Base-by-base conservation (phyloP, 2,329 filamentous ascomycete species). In the Pestalotiopsis sp. region DNA sequence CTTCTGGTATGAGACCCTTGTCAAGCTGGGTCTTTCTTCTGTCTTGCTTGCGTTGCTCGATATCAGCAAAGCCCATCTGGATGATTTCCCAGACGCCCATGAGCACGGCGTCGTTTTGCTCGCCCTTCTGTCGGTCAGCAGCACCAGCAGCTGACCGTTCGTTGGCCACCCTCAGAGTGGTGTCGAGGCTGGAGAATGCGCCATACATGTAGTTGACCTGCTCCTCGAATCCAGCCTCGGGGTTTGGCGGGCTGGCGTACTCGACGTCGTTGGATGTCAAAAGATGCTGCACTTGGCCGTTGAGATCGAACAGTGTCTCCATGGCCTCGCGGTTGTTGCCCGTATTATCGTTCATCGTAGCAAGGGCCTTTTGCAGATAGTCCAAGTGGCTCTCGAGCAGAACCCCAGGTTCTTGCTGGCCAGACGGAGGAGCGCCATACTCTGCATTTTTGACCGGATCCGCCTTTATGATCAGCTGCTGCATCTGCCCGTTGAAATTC, bases 201-300 rank as follows among this genome's bases (percentile, higher is more conserved):
- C 88, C 83, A 71, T 92, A 87, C 71, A 94, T 84, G 73, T 93
- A 93, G 61, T 84, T 81, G 57, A 94, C 81, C 73, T 96, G 93
- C 31, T 89, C 87, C 61, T 92, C 86, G 5, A 93, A 79, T 31
- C 86, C 87, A 59, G 85, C 86, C 1, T 85, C 83, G 3, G 85
- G 80, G 45, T 86, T 80, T 3, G 92, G 91, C 4, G 90, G 89
- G 31, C 86, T 84, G 13, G 87, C 84, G 63, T 90, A 83, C 49
- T 82, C 80, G 17, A 84, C 80, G 73, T 81, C 82, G 66, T 80
- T 78, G 75, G 82, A 76, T 17, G 93, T 83, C 65, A 91, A 81
- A 39, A 70, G 31, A 17, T 85, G 84, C 60, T 89, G 87, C 12
- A 95, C 79, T 68, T 91, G 89, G 5, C 84, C 84, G 76, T 92